Conservation (phyloP, 2,329 filamentous ascomycete species). For the Huntiella bhutanensis region DNA sequence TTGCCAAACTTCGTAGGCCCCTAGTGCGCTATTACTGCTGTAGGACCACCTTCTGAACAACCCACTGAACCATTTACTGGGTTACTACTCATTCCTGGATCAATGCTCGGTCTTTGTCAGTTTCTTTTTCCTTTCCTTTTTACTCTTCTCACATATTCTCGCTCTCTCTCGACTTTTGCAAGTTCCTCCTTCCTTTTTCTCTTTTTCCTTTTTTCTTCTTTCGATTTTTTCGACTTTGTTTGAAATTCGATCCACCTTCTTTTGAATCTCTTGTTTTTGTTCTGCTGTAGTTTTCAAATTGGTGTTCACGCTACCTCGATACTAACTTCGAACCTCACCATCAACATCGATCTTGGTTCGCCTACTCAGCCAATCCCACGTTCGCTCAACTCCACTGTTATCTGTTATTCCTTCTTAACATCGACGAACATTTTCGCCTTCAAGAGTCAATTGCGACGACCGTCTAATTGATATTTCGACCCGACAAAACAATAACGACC, state of each 20-base stretch:
- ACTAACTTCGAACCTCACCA: background rate
- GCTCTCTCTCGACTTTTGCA: background rate
- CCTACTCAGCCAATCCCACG: background rate
- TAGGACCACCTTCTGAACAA: background rate
- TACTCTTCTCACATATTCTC: constrained; percentile 4
- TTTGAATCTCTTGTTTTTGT: constrained; percentile 6
- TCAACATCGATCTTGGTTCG: background rate
- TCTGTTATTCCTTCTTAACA: background rate
- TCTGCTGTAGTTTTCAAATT: background rate
- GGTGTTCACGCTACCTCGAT: background rate
- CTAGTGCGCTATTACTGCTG: background rate
- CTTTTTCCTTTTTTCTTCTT: constrained; percentile 4
- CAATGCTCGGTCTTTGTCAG: background rate
- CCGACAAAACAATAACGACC: background rate
- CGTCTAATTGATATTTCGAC: background rate
- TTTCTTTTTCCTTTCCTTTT: constrained; percentile 6
- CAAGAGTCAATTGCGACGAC: background rate
- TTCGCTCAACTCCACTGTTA: background rate
- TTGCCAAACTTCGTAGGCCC: background rate
- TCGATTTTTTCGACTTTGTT: constrained; percentile 2
- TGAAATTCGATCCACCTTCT: constrained; percentile 1
- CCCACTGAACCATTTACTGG: constrained; percentile 2
- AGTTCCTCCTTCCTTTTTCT: constrained; percentile 8
- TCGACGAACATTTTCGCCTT: too few species aligned
- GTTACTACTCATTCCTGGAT: constrained; percentile 7